These are phyloP conservation scores for Plectranthus barbatus DNA, from an alignment of 257 asterid species.

Conservation along the genomic window DNA sequence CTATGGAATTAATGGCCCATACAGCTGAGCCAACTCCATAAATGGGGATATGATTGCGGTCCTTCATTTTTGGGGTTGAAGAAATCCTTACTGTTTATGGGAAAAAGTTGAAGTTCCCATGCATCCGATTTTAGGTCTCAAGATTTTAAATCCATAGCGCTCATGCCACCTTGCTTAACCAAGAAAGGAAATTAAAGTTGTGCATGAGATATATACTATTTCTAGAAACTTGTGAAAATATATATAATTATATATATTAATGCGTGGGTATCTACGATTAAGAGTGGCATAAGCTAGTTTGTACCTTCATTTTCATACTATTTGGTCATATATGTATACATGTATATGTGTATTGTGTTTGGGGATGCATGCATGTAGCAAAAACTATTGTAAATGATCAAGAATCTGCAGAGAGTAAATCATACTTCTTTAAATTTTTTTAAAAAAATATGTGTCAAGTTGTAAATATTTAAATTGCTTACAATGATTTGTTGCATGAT, in stretches of 20 bases:
- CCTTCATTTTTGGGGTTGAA: slow-evolving; percentile 13
- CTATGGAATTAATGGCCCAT: slow-evolving; percentile 29
- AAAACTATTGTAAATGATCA: not conserved
- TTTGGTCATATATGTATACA: not conserved
- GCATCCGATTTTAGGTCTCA: slow-evolving; percentile 27
- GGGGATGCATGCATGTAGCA: not conserved
- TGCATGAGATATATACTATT: slow-evolving; percentile 21
- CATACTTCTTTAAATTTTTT: too few species aligned
- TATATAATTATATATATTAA: not conserved
- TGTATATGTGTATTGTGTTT: too few species aligned
- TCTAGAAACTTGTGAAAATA: too few species aligned
- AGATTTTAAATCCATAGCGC: slow-evolving; percentile 13
- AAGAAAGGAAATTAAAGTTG: slow-evolving; percentile 18
- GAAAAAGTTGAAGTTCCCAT: slow-evolving; percentile 18
- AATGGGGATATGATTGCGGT: slow-evolving; percentile 27
- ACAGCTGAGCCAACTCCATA: slow-evolving; percentile 13
- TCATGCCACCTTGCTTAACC: slow-evolving; percentile 25
- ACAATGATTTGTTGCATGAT: too few species aligned
- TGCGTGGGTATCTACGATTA: slow-evolving; percentile 23
- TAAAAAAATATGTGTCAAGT: not conserved
- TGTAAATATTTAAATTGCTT: not conserved
- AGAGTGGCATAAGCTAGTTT: not conserved
- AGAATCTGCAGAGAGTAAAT: not conserved
- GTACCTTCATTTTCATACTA: not conserved
- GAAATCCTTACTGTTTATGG: slow-evolving; percentile 21